Base-by-base conservation (phyloP, 2,329 filamentous ascomycete species). In the Calycina herbarum region DNA sequence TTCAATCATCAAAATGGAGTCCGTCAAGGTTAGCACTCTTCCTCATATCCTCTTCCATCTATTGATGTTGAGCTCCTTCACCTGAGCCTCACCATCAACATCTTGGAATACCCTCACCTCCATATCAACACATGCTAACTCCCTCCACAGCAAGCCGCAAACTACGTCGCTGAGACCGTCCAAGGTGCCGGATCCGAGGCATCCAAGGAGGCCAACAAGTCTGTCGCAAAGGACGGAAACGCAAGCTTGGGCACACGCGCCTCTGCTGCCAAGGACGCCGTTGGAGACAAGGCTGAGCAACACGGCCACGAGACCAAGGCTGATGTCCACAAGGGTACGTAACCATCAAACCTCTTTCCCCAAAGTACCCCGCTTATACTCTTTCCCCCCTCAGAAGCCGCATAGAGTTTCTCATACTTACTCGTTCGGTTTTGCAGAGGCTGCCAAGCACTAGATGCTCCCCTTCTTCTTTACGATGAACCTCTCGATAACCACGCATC, bases 161-260 rank as follows among this genome's bases (percentile, higher is more conserved):
- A 85, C 81, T 84, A 85, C 80, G 82, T 85, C 75, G 76, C 80
- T 67, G 84, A 86, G 81, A 78, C 79, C 70, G 71, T 85, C 74
- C 80, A 84, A 76, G 82, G 83, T 71, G 72, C 76, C 63, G 75
- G 78, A 66, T 76, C 82, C 62, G 76, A 79, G 70, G 80, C 83
- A 67, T 81, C 78, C 76, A 86, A 86, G 82, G 83, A 85, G 79
- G 80, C 78, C 80, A 86, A 86, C 83, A 86, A 86, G 82, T 75
- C 73, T 40, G 76, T 81, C 75, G 84, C 84, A 74, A 85, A 86
- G 79, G 81, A 82, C 74, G 72, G 68, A 70, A 75, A 85, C 72
- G 78, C 78, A 68, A 76, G 70, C 70, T 27, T 83, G 65, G 66
- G 68, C 65, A 79, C 79, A 73, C 83, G 84, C 69, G 79, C 79